A percentile compares a stretch with the other conserved stretches of the same genome.
Conservation (phyloP, 495 filamentous ascomycete species). For the Daldinia caldariorum region DNA sequence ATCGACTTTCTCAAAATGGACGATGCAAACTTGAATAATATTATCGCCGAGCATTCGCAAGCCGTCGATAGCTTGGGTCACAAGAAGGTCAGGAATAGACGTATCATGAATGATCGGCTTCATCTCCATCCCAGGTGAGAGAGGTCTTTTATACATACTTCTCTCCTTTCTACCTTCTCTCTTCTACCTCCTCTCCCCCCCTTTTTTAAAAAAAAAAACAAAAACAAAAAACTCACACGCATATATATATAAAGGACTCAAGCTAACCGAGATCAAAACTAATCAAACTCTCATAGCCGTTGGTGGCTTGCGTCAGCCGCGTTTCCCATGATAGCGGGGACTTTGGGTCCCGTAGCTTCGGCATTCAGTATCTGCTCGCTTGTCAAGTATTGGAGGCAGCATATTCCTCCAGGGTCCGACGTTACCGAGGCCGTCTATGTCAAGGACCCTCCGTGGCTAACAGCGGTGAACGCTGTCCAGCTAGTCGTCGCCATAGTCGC, state of each 20-base stretch:
- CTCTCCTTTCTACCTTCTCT: too few relatives aligned
- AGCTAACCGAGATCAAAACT: neutral
- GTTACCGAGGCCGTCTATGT: constrained; percentile 63
- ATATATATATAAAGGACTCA: neutral
- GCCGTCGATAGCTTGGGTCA: constrained; percentile 53
- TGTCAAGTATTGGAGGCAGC: constrained; percentile 75
- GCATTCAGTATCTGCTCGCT: constrained; percentile 84
- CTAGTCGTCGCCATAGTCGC: constrained; percentile 74
- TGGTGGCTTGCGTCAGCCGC: constrained; percentile 91
- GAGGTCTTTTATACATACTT: too few relatives aligned
- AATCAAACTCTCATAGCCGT: constrained; percentile 54
- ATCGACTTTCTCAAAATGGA: constrained; percentile 60
- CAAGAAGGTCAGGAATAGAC: constrained; percentile 47
- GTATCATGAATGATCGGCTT: constrained; percentile 45
- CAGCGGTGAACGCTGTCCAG: constrained; percentile 77
- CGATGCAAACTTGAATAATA: constrained; percentile 65
- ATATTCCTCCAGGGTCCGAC: constrained; percentile 60
- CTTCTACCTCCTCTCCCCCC: too few relatives aligned
- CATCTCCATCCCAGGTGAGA: constrained; percentile 66
- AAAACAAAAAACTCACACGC: too few relatives aligned
- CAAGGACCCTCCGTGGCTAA: constrained; percentile 76
- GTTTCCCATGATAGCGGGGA: constrained; percentile 83
- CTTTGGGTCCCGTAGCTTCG: constrained; percentile 82
- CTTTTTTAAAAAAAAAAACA: too few relatives aligned
- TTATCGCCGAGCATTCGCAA: constrained; percentile 60